Base-by-base conservation (phyloP, 1,139 yeast species). In the Pichia sp. region DNA sequence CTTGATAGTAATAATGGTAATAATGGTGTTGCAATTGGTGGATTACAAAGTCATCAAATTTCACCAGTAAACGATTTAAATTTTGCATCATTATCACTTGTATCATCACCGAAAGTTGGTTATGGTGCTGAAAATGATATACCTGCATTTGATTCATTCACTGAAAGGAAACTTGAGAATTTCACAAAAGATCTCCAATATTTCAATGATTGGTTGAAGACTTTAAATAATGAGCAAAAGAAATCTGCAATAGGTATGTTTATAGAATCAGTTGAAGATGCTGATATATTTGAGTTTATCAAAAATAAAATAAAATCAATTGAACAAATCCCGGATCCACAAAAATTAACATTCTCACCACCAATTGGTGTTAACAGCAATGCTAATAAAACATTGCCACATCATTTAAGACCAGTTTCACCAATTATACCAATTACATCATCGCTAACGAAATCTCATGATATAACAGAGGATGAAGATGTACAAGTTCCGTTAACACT, bases 201-300 rank as follows among this genome's bases (percentile, higher is more conserved):
- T 42, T 71, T 77, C 50, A 70, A 75, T 49, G 66, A 66, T 50
- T 81, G 88, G 88, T 66, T 80, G 52, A 72, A 71, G 48, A 68
- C 67, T 50, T 66, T 81, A 56, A 70, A 64, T 42, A 68, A 74
- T 10, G 73, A 71, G 41, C 84, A 81, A 52, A 78, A 70, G 51
- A 65, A 72, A 44, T 65, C 77, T 24, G 73, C 78, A 58, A 67
- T 79, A 55, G 85, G 80, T 50, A 70, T 77, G 51, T 53, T 74
- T 63, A 56, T 79, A 63, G 63, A 71, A 46, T 59, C 69, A 51
- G 55, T 75, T 61, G 58, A 74, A 65, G 56, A 66, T 56, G 66
- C 79, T 55, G 67, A 72, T 51, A 48, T 72, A 3, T 26, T 40
- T 24, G 44, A 41, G 2, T 43, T 39, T 24, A 31, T 31, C n/a